A percentile compares a stretch with the other conserved stretches of the same genome.
Evolutionary conservation across 495 filamentous ascomycete genomes (phyloP).

Genomic region (Daldinia bambusicola): DNA sequence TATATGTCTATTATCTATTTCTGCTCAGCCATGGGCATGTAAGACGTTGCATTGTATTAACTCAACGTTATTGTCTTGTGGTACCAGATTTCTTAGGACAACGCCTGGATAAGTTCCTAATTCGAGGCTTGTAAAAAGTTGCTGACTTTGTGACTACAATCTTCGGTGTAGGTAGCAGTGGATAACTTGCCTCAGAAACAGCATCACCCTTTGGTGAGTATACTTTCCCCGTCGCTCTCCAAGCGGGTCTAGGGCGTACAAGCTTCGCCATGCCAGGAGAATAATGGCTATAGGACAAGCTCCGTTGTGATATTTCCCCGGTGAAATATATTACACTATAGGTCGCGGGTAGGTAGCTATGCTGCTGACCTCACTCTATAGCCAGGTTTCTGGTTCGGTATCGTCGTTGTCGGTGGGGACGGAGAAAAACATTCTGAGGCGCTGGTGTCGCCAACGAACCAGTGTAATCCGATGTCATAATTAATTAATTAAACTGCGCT

Average conservation of each 20-base stretch:
- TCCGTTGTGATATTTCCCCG: background rate
- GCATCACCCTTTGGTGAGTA: constrained; percentile 4
- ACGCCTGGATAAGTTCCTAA: background rate
- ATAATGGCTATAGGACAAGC: background rate
- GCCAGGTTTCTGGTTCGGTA: background rate
- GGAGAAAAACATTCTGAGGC: constrained; percentile 1
- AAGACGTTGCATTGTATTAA: background rate
- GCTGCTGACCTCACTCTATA: background rate
- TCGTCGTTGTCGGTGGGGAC: background rate
- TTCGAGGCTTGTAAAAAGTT: constrained; percentile 11
- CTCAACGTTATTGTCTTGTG: background rate
- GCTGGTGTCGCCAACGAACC: background rate
- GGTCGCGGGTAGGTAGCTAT: background rate
- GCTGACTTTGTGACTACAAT: background rate
- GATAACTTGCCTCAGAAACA: background rate
- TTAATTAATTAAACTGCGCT: constrained; percentile 9
- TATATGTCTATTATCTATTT: background rate
- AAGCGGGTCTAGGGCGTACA: background rate
- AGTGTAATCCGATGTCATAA: constrained; percentile 14
- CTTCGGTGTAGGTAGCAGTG: constrained; percentile 13
- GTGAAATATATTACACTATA: background rate
- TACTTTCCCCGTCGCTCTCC: background rate
- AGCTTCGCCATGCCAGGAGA: background rate
- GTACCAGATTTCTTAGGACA: constrained; percentile 12
- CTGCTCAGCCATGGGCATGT: background rate